phyloP scores from a whole-genome alignment of 495 filamentous ascomycete genomes.

The Aspergillus homomorphus region DNA sequence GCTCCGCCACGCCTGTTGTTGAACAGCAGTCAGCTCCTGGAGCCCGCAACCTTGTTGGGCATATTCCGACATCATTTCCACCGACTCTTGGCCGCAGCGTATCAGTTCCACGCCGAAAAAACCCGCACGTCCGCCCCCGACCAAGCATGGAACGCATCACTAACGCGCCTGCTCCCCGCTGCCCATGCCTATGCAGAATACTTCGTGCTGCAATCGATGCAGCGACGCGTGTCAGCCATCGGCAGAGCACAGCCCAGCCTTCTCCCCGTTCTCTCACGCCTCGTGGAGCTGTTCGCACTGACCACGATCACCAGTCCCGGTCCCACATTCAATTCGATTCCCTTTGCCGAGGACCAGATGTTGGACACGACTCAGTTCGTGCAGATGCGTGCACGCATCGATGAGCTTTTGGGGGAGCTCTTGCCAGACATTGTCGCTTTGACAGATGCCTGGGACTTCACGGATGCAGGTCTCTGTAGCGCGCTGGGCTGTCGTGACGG shows the following conservation, averaged over 20 bases:
- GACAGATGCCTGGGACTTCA: slow-evolving; percentile 33
- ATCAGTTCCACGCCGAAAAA: not conserved
- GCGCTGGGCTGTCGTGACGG: slow-evolving; percentile 28
- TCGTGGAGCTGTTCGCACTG: not conserved
- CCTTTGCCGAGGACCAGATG: too few species aligned
- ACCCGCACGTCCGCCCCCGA: not conserved
- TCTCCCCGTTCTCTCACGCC: not conserved
- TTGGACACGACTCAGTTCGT: too few species aligned
- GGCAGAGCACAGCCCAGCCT: not conserved
- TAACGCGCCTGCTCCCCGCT: not conserved
- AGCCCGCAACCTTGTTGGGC: too few species aligned
- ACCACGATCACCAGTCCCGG: not conserved
- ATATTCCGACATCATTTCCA: too few species aligned
- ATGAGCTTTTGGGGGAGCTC: slow-evolving; percentile 19
- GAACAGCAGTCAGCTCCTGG: too few species aligned
- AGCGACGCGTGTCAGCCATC: not conserved
- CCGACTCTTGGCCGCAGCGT: too few species aligned
- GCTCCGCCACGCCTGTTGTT: too few species aligned
- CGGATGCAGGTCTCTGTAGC: slow-evolving; percentile 25
- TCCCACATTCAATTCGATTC: not conserved
- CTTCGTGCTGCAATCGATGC: slow-evolving; percentile 1
- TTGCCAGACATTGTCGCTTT: slow-evolving; percentile 22
- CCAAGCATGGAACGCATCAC: slow-evolving; percentile 10
- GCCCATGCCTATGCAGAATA: slow-evolving; percentile 6
- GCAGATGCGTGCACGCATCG: slow-evolving; percentile 5